Conservation (phyloP, 2,329 filamentous ascomycete genomes). For the Gyromitra esculenta region DNA sequence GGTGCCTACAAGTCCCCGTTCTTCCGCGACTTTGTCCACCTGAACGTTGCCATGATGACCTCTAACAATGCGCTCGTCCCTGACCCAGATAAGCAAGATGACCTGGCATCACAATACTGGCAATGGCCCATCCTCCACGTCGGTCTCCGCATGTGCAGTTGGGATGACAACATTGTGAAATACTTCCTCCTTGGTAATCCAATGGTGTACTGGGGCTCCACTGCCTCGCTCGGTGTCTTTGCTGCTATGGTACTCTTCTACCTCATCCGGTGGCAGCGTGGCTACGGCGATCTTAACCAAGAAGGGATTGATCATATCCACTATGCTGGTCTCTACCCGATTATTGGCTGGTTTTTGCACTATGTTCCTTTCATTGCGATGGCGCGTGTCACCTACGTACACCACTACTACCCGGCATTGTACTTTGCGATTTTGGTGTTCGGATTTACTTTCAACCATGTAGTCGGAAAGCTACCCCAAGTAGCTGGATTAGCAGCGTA, state of each 20-base stretch:
- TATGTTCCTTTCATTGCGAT: conserved; percentile 96
- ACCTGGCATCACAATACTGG: conserved; percentile 96
- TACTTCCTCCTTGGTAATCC: conserved; percentile 99
- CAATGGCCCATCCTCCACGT: conserved; percentile 97
- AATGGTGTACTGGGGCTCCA: conserved; percentile 93
- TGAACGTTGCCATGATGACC: conserved; percentile 99
- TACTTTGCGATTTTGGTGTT: conserved; percentile 94
- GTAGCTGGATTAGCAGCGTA: conserved; percentile 75
- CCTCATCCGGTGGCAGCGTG: conserved; percentile 92
- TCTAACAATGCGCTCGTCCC: conserved; percentile 98
- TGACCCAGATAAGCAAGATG: conserved; percentile 98
- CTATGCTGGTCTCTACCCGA: conserved; percentile 89
- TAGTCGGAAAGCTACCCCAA: conserved; percentile 64
- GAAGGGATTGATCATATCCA: conserved; percentile 92
- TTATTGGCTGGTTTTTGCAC: conserved; percentile 94
- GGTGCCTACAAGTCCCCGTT: conserved; percentile 96
- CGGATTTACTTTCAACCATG: conserved; percentile 80
- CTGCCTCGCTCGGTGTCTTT: conserved; percentile 78
- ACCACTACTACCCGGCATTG: conserved; percentile 98
- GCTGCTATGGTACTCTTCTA: conserved; percentile 82
- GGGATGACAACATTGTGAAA: conserved; percentile 83
- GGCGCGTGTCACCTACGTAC: conserved; percentile 97
- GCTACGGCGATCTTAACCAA: conserved; percentile 82
- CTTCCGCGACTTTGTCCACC: conserved; percentile 94
- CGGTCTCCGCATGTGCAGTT: conserved; percentile 97